phyloP scores from a whole-genome alignment of 768 basidiomycete genomes.

The Cytidiella melzeri region DNA sequence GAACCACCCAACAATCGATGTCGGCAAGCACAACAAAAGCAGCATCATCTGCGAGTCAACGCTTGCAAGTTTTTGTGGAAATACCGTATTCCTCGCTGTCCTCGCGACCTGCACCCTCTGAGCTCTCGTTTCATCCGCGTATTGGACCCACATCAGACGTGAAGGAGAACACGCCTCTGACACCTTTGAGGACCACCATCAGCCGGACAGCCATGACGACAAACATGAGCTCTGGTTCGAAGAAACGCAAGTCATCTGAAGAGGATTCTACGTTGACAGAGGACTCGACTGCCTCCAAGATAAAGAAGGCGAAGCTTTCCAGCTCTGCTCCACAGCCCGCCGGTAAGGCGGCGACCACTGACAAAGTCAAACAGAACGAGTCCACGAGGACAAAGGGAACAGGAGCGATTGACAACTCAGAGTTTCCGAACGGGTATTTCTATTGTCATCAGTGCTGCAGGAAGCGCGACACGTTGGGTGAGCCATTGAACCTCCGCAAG shows the following conservation, averaged over 20 bases:
- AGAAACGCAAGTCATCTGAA: constrained; percentile 48
- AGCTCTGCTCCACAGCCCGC: constrained; percentile 7
- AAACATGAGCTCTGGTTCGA: constrained; percentile 21
- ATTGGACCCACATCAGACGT: neutral
- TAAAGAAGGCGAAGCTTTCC: constrained; percentile 24
- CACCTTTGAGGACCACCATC: constrained; percentile 23
- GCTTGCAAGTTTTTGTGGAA: constrained; percentile 51
- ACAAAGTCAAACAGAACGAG: constrained; percentile 24
- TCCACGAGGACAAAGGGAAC: constrained; percentile 17
- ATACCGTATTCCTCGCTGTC: constrained; percentile 49
- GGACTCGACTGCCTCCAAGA: constrained; percentile 16
- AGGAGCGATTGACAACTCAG: constrained; percentile 9
- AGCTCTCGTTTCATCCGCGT: neutral
- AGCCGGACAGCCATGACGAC: constrained; percentile 17
- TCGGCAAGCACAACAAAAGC: constrained; percentile 7
- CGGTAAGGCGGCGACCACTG: constrained; percentile 2
- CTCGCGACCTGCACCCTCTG: no score
- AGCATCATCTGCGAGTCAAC: constrained; percentile 25
- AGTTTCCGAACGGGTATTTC: constrained; percentile 34
- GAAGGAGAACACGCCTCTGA: constrained; percentile 22
- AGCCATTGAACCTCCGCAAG: no score
- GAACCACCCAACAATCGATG: constrained; percentile 3
- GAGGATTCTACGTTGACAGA: constrained; percentile 10
- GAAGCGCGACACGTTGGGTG: constrained; percentile 50
- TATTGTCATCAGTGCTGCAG: constrained; percentile 72